Conservation (phyloP, 352 stramenopile species). For the Sclerospora graminicola region DNA sequence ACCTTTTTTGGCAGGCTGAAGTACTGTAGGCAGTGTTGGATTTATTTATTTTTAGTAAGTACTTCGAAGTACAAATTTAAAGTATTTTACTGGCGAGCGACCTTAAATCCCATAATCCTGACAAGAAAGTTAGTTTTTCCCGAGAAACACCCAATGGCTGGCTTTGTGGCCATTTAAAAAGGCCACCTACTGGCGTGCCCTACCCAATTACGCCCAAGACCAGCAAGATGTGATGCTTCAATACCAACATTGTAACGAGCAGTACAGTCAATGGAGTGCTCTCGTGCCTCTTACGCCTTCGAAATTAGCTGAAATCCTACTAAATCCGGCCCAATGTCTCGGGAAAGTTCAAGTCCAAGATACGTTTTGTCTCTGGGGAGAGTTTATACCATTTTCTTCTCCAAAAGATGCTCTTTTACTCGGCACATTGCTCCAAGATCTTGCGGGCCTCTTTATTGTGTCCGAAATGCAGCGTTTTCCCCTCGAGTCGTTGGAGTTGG, state of each 20-base stretch:
- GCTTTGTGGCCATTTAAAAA: conserved; percentile 30
- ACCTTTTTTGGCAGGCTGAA: too few species aligned
- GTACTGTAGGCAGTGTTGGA: too few species aligned
- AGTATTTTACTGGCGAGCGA: too few species aligned
- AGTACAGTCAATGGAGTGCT: conserved; percentile 23
- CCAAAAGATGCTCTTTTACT: conserved; percentile 52
- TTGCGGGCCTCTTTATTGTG: conserved; percentile 22
- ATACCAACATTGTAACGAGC: conserved; percentile 24
- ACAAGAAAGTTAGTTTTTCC: too few species aligned
- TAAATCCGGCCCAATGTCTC: conserved; percentile 8
- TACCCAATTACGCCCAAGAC: conserved; percentile 4
- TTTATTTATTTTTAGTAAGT: too few species aligned
- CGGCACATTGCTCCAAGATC: conserved; percentile 13
- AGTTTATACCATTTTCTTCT: conserved; percentile 65
- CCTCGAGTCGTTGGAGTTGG: conserved; percentile 45
- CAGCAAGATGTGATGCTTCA: conserved; percentile 15
- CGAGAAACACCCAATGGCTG: conserved; percentile 22
- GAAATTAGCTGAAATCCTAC: conserved; percentile 6
- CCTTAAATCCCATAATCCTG: too few species aligned
- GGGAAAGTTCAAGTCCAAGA: conserved; percentile 18
- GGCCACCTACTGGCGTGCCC: conserved; percentile 21
- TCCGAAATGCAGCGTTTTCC: conserved; percentile 36
- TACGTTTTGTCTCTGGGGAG: conserved; percentile 42
- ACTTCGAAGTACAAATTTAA: too few species aligned
- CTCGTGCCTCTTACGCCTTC: conserved; percentile 15